phyloP scores from a whole-genome alignment of 768 basidiomycete species.

The Mycena albidolilacea region DNA sequence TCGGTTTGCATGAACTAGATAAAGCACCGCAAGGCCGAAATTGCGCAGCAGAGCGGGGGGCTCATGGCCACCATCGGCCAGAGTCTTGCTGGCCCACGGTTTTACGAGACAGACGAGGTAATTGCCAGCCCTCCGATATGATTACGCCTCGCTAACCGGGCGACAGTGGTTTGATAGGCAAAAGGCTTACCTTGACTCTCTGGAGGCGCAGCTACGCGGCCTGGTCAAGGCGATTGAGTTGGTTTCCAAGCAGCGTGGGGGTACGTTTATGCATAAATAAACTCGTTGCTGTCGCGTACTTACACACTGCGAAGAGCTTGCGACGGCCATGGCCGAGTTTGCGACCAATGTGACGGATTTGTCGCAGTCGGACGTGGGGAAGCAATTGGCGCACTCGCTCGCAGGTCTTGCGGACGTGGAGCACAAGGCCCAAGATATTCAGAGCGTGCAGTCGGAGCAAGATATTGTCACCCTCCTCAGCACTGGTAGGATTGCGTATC shows the following conservation, averaged over 20 bases:
- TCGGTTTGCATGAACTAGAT: conserved; percentile 64
- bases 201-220: conserved; percentile 90
- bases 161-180: conserved; percentile 93
- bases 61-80: conserved; percentile 89
- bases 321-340: conserved; percentile 83
- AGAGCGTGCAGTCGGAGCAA: conserved; percentile 82
- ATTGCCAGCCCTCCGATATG: conserved; percentile 26
- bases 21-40: conserved; percentile 87
- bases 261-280: conserved; percentile 52
- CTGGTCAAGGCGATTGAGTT: conserved; percentile 90
- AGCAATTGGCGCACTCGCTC: conserved; percentile 79
- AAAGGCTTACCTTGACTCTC: conserved; percentile 86
- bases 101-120: conserved; percentile 92
- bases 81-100: conserved; percentile 82
- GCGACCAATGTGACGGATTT: conserved; percentile 79
- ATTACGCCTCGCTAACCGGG: background rate
- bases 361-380: conserved; percentile 81
- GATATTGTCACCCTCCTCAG: conserved; percentile 88
- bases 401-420: conserved; percentile 82
- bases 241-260: conserved; percentile 87
- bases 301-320: conserved; percentile 66
- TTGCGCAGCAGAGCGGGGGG: conserved; percentile 84
- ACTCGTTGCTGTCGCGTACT: background rate
- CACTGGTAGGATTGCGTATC: conserved; percentile 63
- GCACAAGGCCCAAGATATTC: conserved; percentile 79